These are phyloP conservation scores for Jackrogersella minutella DNA, from an alignment of 495 filamentous ascomycete genomes.

Conservation along the genomic window DNA sequence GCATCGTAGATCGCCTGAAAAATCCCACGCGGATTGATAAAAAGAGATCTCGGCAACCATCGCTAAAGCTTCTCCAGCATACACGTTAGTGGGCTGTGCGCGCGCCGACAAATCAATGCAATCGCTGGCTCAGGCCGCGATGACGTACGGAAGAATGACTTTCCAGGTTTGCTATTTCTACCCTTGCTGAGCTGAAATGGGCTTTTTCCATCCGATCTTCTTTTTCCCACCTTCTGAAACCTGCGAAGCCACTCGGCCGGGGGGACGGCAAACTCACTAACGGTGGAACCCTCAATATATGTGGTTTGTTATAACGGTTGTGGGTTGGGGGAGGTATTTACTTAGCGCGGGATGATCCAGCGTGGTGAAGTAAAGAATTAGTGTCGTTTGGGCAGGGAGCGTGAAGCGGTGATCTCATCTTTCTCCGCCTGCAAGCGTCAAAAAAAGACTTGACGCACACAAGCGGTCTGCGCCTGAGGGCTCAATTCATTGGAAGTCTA, in stretches of 20 bases:
- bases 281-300: conserved; percentile 1
- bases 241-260: conserved; percentile 31
- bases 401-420: conserved; percentile 25
- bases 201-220: conserved; percentile 23
- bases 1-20: conserved; percentile 29
- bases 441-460: conserved; percentile 2
- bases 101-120: conserved; percentile 7
- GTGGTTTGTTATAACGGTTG: neutral
- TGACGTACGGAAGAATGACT: conserved; percentile 22
- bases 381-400: conserved; percentile 4
- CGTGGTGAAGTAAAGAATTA: conserved; percentile 2
- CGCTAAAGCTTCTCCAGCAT: neutral
- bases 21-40: conserved; percentile 25
- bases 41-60: conserved; percentile 20
- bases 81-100: conserved; percentile 19
- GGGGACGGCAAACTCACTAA: conserved; percentile 17
- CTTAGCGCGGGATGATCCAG: neutral
- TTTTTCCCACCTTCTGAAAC: conserved; percentile 28
- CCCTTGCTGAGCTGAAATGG: conserved; percentile 36
- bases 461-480: conserved; percentile 30
- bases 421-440: conserved; percentile 24
- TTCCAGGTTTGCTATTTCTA: no score
- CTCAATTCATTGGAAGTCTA: conserved; percentile 1
- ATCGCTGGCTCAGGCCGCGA: conserved; percentile 11
- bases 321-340: neutral